These are phyloP conservation scores for Sarcomyxa edulis DNA, from an alignment of 768 basidiomycete species.

Conservation along the genomic window DNA sequence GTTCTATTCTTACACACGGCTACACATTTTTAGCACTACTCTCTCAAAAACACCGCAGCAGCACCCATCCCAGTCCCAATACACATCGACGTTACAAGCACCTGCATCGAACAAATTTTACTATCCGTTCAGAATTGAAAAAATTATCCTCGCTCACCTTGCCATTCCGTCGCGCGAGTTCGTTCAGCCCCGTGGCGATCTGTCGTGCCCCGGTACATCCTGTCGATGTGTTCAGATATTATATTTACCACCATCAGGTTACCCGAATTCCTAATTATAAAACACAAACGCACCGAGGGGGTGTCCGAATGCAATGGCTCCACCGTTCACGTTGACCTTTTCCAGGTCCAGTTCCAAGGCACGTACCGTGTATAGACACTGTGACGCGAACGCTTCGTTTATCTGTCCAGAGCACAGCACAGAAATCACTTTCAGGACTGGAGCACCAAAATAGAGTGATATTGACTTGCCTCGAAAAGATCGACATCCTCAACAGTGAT, in stretches of 20 bases:
- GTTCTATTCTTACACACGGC: conserved; percentile 27
- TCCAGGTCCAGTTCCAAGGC: conserved; percentile 42
- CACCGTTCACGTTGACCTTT: conserved; percentile 66
- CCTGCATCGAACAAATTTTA: conserved; percentile 36
- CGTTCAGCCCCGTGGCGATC: conserved; percentile 77
- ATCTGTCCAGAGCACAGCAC: conserved; percentile 39
- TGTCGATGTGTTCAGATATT: conserved; percentile 30
- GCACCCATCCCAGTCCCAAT: conserved; percentile 93
- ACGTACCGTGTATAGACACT: conserved; percentile 70
- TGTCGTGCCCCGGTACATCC: conserved; percentile 84
- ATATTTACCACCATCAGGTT: conserved; percentile 12
- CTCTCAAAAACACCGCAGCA: conserved; percentile 66
- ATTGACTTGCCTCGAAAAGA: conserved; percentile 68
- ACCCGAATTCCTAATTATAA: neutral
- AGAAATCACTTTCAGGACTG: neutral
- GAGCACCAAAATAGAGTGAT: neutral
- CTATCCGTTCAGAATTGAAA: conserved; percentile 4
- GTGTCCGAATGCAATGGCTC: conserved; percentile 84
- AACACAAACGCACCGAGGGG: conserved; percentile 63
- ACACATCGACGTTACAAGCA: conserved; percentile 88
- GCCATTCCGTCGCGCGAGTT: conserved; percentile 61
- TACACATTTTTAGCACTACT: conserved; percentile 24
- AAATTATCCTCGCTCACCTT: conserved; percentile 40
- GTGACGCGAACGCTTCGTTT: conserved; percentile 89
- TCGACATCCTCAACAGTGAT: conserved; percentile 68